Evolutionary conservation across 1,139 yeast species (phyloP), one percentile per base, ranked within the genome.

Genomic region (Yamadazyma pseudoaaseri): DNA sequence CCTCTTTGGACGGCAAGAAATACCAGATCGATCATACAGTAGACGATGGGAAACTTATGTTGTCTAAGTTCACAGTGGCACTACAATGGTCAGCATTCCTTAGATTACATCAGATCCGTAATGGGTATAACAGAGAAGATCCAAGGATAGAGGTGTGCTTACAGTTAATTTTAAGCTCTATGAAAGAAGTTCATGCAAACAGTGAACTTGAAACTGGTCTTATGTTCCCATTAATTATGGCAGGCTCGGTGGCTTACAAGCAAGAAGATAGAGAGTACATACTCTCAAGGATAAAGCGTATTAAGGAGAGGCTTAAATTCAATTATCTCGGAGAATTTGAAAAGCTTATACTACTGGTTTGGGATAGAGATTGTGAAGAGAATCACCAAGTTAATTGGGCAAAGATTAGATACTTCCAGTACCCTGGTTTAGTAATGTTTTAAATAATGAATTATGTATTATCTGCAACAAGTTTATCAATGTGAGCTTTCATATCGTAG

Each of bases 401-500:
- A 7, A 42, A 39, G 18, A 48, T 51, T 3, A 26, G 55, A 20
- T 51, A 34, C 33, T 51, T 30, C 30, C 39, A 48, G 27, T 51
- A 38, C 30, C 53, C 48, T 20, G 55, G 56, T n/a, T 34, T 51
- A 16, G 55, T 51, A 7, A 49, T 51, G 54, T 50, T 51, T 31
- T 50, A 39, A 33, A 20, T 31, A 5, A 8, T 22, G 9, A 12
- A 26, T 16, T 17, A 13, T 29, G 26, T 16, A 13, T 17, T 26
- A 7, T 18, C 21, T 18, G 6, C 16, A 10, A 41, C 41, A 13
- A 47, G 20, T 20, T 26, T 21, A 10, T 51, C 54, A 12, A 51
- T 49, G 26, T 51, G 50, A 2, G 33, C 34, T 33, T 50, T 50
- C 54, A 55, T 53, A 33, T 55, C 54, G 36, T 56, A 56, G 9